Percentiles rank a stretch among this genome's conserved stretches.
phyloP scores from a whole-genome alignment of 2,329 filamentous ascomycete genomes.

The Chrysoporthe cubensis region DNA sequence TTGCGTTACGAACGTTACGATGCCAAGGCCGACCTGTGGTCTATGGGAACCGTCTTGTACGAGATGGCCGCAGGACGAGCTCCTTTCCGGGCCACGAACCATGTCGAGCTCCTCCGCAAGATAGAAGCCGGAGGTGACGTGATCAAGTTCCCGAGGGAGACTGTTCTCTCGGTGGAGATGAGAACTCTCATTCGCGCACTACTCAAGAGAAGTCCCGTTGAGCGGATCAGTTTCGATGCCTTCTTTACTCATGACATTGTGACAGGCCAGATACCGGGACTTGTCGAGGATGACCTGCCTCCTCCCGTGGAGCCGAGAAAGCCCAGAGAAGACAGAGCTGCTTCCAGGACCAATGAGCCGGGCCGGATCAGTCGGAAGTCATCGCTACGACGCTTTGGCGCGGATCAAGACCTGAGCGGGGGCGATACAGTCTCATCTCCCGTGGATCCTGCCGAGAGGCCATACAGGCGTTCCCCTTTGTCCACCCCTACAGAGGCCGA shows the following conservation, averaged over 20 bases:
- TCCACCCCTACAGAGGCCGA: slow-evolving; percentile 45
- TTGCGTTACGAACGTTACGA: slow-evolving; percentile 96
- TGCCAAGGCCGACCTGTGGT: slow-evolving; percentile 96
- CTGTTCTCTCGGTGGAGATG: slow-evolving; percentile 72
- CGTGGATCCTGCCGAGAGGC: slow-evolving; percentile 49
- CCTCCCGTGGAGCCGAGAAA: slow-evolving; percentile 39
- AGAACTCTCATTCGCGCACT: slow-evolving; percentile 80
- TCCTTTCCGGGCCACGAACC: slow-evolving; percentile 89
- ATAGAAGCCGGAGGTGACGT: slow-evolving; percentile 88
- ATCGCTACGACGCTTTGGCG: slow-evolving; percentile 47
- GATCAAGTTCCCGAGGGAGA: slow-evolving; percentile 80
- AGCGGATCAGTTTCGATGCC: slow-evolving; percentile 82
- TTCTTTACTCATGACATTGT: slow-evolving; percentile 82
- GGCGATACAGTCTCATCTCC: slow-evolving; percentile 45
- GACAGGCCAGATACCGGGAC: slow-evolving; percentile 74
- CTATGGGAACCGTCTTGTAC: slow-evolving; percentile 90
- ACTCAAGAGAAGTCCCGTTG: slow-evolving; percentile 82
- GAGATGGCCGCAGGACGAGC: slow-evolving; percentile 93
- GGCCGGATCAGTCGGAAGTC: slow-evolving; percentile 38
- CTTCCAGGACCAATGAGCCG: slow-evolving; percentile 39
- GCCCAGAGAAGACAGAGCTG: slow-evolving; percentile 41
- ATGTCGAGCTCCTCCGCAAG: slow-evolving; percentile 89
- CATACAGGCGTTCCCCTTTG: slow-evolving; percentile 48
- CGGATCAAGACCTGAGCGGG: slow-evolving; percentile 42
- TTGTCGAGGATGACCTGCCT: slow-evolving; percentile 76